phyloP scores from a whole-genome alignment of 1,284 basidiomycete genomes.

The Naganishia cerealis region DNA sequence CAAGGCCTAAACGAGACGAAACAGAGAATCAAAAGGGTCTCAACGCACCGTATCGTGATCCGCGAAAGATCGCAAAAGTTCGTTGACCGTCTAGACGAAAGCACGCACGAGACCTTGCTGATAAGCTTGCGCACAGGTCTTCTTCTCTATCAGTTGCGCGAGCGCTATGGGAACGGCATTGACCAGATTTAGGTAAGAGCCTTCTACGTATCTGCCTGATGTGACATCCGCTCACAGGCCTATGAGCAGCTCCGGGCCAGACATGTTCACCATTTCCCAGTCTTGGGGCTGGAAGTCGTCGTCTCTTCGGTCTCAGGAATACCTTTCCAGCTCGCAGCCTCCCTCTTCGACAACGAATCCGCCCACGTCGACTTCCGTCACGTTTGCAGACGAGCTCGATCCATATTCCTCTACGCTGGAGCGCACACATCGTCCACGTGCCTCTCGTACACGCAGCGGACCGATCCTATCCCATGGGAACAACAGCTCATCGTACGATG shows the following conservation, averaged over 20 bases:
- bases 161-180: slow-evolving; percentile 76
- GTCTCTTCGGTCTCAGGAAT: slow-evolving; percentile 52
- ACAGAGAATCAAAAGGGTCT: slow-evolving; percentile 7
- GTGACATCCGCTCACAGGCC: neutral
- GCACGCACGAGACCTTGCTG: neutral
- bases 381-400: slow-evolving; percentile 13
- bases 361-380: slow-evolving; percentile 14
- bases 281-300: slow-evolving; percentile 59
- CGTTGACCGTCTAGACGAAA: slow-evolving; percentile 1
- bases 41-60: slow-evolving; percentile 51
- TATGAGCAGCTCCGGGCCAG: slow-evolving; percentile 66
- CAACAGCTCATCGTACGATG: slow-evolving; percentile 60
- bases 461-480: slow-evolving; percentile 49
- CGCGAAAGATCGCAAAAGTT: slow-evolving; percentile 51
- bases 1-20: slow-evolving; percentile 6
- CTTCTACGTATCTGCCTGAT: too few relatives aligned
- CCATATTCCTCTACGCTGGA: neutral
- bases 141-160: slow-evolving; percentile 80
- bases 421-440: slow-evolving; percentile 4
- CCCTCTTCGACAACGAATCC: neutral
- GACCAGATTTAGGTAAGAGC: slow-evolving; percentile 66
- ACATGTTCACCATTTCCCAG: slow-evolving; percentile 70
- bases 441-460: slow-evolving; percentile 2
- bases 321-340: slow-evolving; percentile 41
- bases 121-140: slow-evolving; percentile 50